Evolutionary conservation across 257 asterid genomes (phyloP).

Genomic region (Paulownia fortunei): DNA sequence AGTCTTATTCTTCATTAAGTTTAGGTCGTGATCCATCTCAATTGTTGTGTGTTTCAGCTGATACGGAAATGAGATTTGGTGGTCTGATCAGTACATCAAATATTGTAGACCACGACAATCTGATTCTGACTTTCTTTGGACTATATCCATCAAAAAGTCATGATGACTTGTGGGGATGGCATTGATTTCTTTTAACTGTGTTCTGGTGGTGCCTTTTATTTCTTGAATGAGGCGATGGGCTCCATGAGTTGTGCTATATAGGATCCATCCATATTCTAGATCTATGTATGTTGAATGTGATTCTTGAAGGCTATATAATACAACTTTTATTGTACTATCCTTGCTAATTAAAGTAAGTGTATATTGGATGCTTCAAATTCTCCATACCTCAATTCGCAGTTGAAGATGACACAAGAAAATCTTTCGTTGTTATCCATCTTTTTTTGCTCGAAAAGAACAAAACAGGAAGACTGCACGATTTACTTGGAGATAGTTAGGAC

Average conservation of each 20-base stretch:
- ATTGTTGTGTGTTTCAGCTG: slow-evolving; percentile 48
- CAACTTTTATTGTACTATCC: background rate
- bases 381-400: background rate
- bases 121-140: slow-evolving; percentile 89
- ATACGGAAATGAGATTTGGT: slow-evolving; percentile 84
- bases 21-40: slow-evolving; percentile 20
- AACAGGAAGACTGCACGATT: background rate
- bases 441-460: too few relatives aligned
- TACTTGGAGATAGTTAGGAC: too few relatives aligned
- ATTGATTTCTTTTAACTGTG: slow-evolving; percentile 9
- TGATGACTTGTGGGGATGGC: slow-evolving; percentile 21
- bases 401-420: background rate
- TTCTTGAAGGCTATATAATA: background rate
- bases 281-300: background rate
- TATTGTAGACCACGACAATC: slow-evolving; percentile 63
- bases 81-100: slow-evolving; percentile 90
- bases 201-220: background rate
- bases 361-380: background rate
- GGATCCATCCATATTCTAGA: background rate
- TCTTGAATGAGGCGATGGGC: background rate
- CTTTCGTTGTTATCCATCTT: too few relatives aligned
- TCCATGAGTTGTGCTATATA: background rate
- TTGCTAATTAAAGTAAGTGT: too few relatives aligned
- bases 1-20: background rate
- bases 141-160: slow-evolving; percentile 68